phyloP scores from a whole-genome alignment of 108 stramenopile genomes.

The Discostella pseudostelligera region DNA sequence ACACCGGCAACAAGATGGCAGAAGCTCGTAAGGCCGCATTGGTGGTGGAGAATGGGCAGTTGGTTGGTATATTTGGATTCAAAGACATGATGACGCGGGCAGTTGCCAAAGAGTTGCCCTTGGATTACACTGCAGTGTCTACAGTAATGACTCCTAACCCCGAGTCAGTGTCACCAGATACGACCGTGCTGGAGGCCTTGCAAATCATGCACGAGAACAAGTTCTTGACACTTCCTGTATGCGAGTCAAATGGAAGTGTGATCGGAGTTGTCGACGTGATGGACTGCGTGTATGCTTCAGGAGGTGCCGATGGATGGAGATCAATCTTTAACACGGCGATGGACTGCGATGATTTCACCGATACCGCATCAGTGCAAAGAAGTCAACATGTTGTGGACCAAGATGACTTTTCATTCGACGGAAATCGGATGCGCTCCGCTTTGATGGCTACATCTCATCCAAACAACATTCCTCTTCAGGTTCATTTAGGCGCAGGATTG shows the following conservation, averaged over 20 bases:
- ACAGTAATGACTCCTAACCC: slow-evolving; percentile 92
- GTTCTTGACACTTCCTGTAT: slow-evolving; percentile 91
- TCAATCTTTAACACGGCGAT: slow-evolving; percentile 74
- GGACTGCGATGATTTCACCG: slow-evolving; percentile 65
- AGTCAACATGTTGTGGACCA: slow-evolving; percentile 39
- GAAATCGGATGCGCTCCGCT: slow-evolving; percentile 31
- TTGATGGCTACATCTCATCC: slow-evolving; percentile 47
- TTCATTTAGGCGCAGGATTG: slow-evolving; percentile 57
- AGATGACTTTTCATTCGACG: slow-evolving; percentile 42
- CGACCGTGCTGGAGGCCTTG: slow-evolving; percentile 86
- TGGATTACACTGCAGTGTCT: slow-evolving; percentile 71
- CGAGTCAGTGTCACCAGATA: slow-evolving; percentile 84
- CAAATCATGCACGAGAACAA: slow-evolving; percentile 93
- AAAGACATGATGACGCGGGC: slow-evolving; percentile 93
- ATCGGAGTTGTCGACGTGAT: slow-evolving; percentile 94
- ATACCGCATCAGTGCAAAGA: slow-evolving; percentile 46
- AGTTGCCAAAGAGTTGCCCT: slow-evolving; percentile 74
- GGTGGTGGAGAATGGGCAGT: slow-evolving; percentile 68
- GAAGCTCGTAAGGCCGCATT: slow-evolving; percentile 83
- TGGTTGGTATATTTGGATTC: slow-evolving; percentile 92
- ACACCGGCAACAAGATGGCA: slow-evolving; percentile 82
- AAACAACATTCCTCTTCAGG: slow-evolving; percentile 73
- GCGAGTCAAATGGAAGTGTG: slow-evolving; percentile 76
- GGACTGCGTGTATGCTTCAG: slow-evolving; percentile 87
- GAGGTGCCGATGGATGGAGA: slow-evolving; percentile 87